Conservation (phyloP, 75 land plant species). For the Sequoia sempervirens region DNA sequence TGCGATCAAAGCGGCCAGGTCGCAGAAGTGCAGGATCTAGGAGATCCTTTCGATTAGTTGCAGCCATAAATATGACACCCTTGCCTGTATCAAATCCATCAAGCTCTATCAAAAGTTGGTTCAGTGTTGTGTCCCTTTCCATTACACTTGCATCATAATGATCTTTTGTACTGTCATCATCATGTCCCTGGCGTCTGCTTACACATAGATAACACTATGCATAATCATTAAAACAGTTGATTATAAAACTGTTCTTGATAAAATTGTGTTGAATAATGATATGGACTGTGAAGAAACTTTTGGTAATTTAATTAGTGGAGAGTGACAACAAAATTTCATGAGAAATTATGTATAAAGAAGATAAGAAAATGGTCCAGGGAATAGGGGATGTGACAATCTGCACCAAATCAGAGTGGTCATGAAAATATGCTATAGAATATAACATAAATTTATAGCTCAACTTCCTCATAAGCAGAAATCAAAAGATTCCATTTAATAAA, state of each 20-base stretch:
- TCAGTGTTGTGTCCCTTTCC: slow-evolving; percentile 93
- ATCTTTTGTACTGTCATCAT: slow-evolving; percentile 39
- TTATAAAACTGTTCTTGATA: background rate
- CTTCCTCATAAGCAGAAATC: background rate
- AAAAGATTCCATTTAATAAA: background rate
- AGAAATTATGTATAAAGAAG: background rate
- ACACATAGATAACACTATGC: background rate
- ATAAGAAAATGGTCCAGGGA: background rate
- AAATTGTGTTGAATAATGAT: background rate
- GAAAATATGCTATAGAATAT: background rate
- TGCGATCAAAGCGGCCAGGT: slow-evolving; percentile 98
- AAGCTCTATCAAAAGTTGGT: slow-evolving; percentile 90
- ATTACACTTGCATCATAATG: slow-evolving; percentile 79
- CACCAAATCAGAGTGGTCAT: background rate
- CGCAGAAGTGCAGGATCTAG: slow-evolving; percentile 94
- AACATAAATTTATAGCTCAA: background rate
- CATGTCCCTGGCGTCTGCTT: slow-evolving; percentile 72
- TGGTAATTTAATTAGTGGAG: background rate
- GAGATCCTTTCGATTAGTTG: slow-evolving; percentile 96
- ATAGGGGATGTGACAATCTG: background rate
- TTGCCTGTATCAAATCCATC: slow-evolving; percentile 99
- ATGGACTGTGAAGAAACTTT: background rate
- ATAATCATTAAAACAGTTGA: background rate
- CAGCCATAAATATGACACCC: slow-evolving; percentile 95
- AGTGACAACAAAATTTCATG: background rate